phyloP scores from a whole-genome alignment of 441 rosid species.

The Raphanus hybrid region DNA sequence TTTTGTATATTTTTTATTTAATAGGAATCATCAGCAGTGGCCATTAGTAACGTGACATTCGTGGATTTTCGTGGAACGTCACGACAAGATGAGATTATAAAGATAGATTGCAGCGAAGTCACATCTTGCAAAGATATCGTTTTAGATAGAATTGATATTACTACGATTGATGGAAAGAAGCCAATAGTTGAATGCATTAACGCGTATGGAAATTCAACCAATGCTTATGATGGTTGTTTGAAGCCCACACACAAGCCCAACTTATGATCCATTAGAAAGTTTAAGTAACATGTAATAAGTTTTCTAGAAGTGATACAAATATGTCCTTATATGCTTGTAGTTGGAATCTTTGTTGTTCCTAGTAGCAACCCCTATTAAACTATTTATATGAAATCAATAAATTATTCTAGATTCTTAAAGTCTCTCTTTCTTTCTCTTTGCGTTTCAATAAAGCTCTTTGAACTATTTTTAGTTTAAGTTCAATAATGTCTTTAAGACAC shows the following conservation, averaged over 20 bases:
- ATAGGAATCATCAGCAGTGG: conserved; percentile 37
- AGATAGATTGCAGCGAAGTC: conserved; percentile 41
- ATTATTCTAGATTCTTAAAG: too few species aligned
- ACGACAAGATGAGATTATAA: conserved; percentile 30
- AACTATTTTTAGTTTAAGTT: too few species aligned
- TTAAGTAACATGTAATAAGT: too few species aligned
- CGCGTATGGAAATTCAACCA: conserved; percentile 20
- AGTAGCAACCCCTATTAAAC: too few species aligned
- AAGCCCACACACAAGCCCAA: neutral
- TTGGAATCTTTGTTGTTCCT: too few species aligned
- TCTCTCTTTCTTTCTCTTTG: too few species aligned
- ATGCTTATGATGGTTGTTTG: neutral
- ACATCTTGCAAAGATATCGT: conserved; percentile 42
- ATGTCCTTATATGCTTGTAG: too few species aligned
- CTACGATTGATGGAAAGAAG: conserved; percentile 31
- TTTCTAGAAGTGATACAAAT: too few species aligned
- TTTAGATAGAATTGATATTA: conserved; percentile 37
- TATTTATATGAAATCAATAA: too few species aligned
- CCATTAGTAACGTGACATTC: conserved; percentile 45
- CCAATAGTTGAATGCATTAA: conserved; percentile 14
- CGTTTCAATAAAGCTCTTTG: too few species aligned
- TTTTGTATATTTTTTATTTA: neutral
- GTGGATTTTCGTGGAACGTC: conserved; percentile 41
- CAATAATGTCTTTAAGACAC: too few species aligned
- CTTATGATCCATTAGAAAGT: too few species aligned